phyloP scores from a whole-genome alignment of 1,139 yeast species.

The Hemisphaericaspora subhashii region DNA sequence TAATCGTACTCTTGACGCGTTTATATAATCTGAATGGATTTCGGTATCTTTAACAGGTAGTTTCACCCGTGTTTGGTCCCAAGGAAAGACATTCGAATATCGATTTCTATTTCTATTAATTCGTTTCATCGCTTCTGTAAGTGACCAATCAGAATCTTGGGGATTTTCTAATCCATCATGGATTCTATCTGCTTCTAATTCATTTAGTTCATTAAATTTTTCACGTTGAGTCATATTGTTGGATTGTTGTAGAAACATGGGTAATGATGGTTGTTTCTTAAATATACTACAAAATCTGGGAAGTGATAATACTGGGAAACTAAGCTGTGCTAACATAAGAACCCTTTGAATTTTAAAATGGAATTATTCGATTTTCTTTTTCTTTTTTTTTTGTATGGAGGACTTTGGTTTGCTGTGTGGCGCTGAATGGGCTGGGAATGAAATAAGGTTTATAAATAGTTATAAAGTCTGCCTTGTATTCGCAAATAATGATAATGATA shows the following conservation, averaged over 20 bases:
- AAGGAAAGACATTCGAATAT: slow-evolving; percentile 45
- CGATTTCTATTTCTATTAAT: slow-evolving; percentile 29
- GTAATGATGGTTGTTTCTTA: slow-evolving; percentile 1
- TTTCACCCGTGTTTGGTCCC: slow-evolving; percentile 36
- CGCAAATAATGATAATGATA: no score
- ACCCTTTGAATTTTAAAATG: no score
- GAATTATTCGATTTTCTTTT: no score
- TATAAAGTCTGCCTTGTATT: no score
- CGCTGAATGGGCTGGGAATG: no score
- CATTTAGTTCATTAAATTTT: slow-evolving; percentile 17
- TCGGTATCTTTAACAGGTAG: slow-evolving; percentile 22
- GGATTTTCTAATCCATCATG: slow-evolving; percentile 19
- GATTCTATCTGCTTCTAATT: slow-evolving; percentile 19
- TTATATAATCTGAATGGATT: slow-evolving; percentile 33
- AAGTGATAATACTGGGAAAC: neutral
- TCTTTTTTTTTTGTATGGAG: neutral
- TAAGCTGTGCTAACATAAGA: neutral
- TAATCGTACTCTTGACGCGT: slow-evolving; percentile 38
- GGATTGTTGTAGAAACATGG: slow-evolving; percentile 2
- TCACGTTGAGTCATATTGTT: slow-evolving; percentile 13
- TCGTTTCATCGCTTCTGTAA: slow-evolving; percentile 23
- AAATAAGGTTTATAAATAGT: no score
- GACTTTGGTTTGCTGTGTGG: no score
- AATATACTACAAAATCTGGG: neutral
- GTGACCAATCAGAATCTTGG: slow-evolving; percentile 23